phyloP scores from a whole-genome alignment of 257 asterid species.

The Perilla frutescens region DNA sequence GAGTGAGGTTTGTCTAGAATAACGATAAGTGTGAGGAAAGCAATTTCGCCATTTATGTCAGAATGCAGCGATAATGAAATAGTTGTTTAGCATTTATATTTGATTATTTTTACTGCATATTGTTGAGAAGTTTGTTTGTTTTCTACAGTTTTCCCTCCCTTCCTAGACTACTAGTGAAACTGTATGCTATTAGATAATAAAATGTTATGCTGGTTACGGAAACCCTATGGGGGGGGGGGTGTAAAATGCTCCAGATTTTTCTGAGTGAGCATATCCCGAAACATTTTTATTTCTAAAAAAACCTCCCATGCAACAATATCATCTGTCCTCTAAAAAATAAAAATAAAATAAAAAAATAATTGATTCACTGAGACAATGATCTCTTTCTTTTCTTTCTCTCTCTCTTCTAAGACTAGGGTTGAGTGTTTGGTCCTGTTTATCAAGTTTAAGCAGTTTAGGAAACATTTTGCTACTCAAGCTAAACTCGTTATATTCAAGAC shows the following conservation, averaged over 20 bases:
- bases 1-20: conserved; percentile 60
- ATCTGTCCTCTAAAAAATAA: neutral
- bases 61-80: conserved; percentile 21
- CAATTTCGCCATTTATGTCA: conserved; percentile 5
- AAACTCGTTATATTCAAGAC: neutral
- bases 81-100: conserved; percentile 14
- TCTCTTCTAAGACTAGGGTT: neutral
- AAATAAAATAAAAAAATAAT: too few relatives aligned
- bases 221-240: neutral
- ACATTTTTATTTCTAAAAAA: neutral
- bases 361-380: neutral
- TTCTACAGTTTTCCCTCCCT: conserved; percentile 18
- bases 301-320: neutral
- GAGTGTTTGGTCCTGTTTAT: neutral
- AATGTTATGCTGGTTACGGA: conserved; percentile 5
- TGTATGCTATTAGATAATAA: conserved; percentile 14
- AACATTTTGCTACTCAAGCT: neutral
- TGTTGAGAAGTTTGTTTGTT: conserved; percentile 10
- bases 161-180: conserved; percentile 4
- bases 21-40: conserved; percentile 5
- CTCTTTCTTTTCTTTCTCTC: neutral
- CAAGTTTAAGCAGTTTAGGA: neutral
- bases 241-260: neutral
- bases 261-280: neutral
- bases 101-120: conserved; percentile 1